Evolutionary conservation across 1,139 yeast species (phyloP).

Genomic region (Lodderomyces pseudojiufengensis): DNA sequence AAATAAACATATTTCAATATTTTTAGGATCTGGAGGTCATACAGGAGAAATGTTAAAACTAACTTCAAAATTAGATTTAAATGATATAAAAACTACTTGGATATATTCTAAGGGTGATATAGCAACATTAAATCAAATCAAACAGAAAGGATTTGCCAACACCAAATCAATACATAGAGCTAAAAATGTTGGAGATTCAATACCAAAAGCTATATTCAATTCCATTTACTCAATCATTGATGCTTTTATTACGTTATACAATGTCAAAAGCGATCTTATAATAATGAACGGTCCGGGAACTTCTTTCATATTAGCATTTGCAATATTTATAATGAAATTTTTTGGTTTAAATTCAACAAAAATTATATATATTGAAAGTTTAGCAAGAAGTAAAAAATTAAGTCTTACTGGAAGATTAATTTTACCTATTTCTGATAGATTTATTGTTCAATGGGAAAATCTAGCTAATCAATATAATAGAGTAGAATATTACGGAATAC

Average conservation of each 20-base stretch:
- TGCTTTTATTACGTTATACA: conserved; percentile 23
- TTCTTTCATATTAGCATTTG: conserved; percentile 69
- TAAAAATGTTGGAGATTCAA: conserved; percentile 67
- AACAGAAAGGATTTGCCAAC: conserved; percentile 27
- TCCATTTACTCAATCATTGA: conserved; percentile 32
- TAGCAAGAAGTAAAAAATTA: conserved; percentile 75
- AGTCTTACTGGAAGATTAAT: conserved; percentile 75
- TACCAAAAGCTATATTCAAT: conserved; percentile 51
- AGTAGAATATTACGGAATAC: conserved; percentile 73
- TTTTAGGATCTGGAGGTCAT: conserved; percentile 87
- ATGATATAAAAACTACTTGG: conserved; percentile 37
- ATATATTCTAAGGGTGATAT: conserved; percentile 55
- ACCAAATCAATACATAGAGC: conserved; percentile 58
- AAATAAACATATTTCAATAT: conserved; percentile 43
- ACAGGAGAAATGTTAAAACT: conserved; percentile 91
- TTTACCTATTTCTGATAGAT: conserved; percentile 67
- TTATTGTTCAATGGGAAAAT: conserved; percentile 88
- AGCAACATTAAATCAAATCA: conserved; percentile 52
- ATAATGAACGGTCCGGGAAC: conserved; percentile 95
- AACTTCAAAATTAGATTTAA: conserved; percentile 33
- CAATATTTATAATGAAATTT: conserved; percentile 51
- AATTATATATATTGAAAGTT: conserved; percentile 79
- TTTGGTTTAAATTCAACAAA: conserved; percentile 52
- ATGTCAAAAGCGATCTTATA: conserved; percentile 47
- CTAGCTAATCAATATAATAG: conserved; percentile 52